These are phyloP conservation scores for Eimeria praecox DNA, from an alignment of 169 alveolate species.

Conservation along the genomic window DNA sequence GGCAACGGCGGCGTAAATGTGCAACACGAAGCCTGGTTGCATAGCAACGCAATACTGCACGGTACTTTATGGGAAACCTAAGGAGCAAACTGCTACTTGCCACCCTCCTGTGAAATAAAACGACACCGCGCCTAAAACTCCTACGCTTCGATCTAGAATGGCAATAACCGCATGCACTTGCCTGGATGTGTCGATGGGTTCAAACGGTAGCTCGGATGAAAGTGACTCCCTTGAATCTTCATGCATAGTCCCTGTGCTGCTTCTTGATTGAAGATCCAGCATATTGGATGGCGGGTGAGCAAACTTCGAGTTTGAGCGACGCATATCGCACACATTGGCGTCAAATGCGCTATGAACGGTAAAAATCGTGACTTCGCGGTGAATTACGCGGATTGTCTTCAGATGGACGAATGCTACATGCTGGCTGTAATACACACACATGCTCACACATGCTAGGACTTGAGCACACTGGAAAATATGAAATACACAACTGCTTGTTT, in stretches of 20 bases:
- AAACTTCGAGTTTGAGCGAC: constrained; percentile 39
- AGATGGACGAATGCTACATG: constrained; percentile 63
- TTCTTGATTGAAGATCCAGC: constrained; percentile 11
- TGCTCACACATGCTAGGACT: no score
- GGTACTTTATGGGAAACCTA: no score
- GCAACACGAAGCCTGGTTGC: constrained; percentile 60
- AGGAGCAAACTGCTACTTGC: neutral
- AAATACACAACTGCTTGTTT: neutral
- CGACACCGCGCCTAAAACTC: neutral
- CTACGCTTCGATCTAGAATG: neutral
- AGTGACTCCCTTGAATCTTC: constrained; percentile 42
- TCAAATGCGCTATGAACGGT: constrained; percentile 71
- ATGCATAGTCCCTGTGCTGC: constrained; percentile 25
- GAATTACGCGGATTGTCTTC: constrained; percentile 66
- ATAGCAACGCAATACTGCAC: neutral
- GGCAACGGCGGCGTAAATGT: constrained; percentile 54
- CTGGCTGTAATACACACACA: constrained; percentile 18
- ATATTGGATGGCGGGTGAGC: neutral
- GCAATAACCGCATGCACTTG: neutral
- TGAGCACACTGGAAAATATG: neutral
- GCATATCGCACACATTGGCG: constrained; percentile 47
- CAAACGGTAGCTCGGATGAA: constrained; percentile 43
- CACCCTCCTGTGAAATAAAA: neutral
- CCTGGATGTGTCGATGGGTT: constrained; percentile 72
- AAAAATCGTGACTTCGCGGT: constrained; percentile 64